Base-by-base conservation (phyloP, 83 land plant species). In the Picea abies region DNA sequence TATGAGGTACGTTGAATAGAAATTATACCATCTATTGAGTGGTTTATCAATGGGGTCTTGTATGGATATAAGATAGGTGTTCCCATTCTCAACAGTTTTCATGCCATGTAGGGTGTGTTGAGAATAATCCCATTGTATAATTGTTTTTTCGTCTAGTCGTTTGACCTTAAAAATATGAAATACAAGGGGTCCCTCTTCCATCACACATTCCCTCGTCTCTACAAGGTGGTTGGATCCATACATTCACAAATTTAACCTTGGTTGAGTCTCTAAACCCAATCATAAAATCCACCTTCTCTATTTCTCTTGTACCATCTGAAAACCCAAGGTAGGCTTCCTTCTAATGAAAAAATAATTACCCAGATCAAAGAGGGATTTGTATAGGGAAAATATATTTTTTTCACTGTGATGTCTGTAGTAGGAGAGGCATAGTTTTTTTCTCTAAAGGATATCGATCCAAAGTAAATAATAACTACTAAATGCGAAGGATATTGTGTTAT, bases 381-480 rank as follows among this genome's bases (percentile, higher is more conserved):
- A 12, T 89, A 87, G 32, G 95, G 94, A 9, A 93, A 93, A 78
- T 94, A 93, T 78, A 88, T 93, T 26, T 88, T 92, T 73, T 91
- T 92, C 61, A 86, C 90, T 66, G 94, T 93, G 35, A 90, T 91
- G 94, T 84, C 89, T 81, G 90, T 94, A 5, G 87, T 93, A 92
- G 95, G 95, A 67, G 94, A 93, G 88, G 95, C 90, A 84, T 94
- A 93, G 85, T 91, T 93, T 44, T 83, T 88, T 82, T 92, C 88
- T 63, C 87, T 91, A 62, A 93, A 93, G 90, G 94, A 93, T 84
- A 85, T 93, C 79, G 94, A 92, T 25, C 93, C 86, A n/a, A 92
- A 56, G 58, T 56, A 56, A 12, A 56, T 56, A 0, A 12, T 56
- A 56, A 12, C 15, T 11, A 14, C 58, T 56, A 3, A 56, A 56